Percentiles rank a stretch among this genome's conserved stretches.
Evolutionary conservation across 1,284 basidiomycete species (phyloP).

Genomic region (Phlebopus sp.): DNA sequence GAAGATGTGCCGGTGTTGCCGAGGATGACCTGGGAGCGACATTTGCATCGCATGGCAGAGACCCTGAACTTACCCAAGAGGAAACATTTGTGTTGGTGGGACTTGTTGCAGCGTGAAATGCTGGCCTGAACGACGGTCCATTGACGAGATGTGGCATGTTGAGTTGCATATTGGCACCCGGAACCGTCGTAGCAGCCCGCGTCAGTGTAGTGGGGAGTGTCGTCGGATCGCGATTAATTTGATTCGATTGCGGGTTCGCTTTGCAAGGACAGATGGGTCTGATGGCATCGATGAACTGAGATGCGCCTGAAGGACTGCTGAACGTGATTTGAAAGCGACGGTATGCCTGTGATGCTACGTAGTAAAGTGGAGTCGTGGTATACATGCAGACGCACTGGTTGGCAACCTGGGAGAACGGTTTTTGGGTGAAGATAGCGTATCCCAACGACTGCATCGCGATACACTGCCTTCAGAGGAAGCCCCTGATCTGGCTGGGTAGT

Average conservation of each 20-base stretch:
- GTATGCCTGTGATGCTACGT: slow-evolving; percentile 44
- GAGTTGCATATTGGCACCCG: neutral
- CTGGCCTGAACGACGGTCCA: neutral
- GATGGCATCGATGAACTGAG: slow-evolving; percentile 59
- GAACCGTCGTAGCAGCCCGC: slow-evolving; percentile 17
- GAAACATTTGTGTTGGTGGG: slow-evolving; percentile 1
- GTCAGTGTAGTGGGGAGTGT: slow-evolving; percentile 15
- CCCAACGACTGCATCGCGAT: slow-evolving; percentile 66
- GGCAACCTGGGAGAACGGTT: slow-evolving; percentile 32
- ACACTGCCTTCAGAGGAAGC: slow-evolving; percentile 72
- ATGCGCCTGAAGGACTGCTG: slow-evolving; percentile 41
- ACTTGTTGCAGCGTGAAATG: slow-evolving; percentile 3
- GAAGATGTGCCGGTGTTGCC: slow-evolving; percentile 6
- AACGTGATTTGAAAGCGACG: slow-evolving; percentile 76
- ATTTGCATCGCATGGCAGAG: slow-evolving; percentile 1
- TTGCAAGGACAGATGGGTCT: slow-evolving; percentile 71
- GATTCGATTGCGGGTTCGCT: slow-evolving; percentile 36
- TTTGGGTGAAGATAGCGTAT: slow-evolving; percentile 65
- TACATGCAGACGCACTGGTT: slow-evolving; percentile 37
- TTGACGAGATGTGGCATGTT: neutral
- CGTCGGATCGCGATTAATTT: slow-evolving; percentile 19
- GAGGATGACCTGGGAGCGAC: slow-evolving; percentile 12
- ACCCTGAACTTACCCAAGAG: neutral
- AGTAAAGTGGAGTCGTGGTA: slow-evolving; percentile 8
- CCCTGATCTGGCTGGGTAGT: slow-evolving; percentile 37